A percentile compares a stretch with the other conserved stretches of the same genome.
These are phyloP conservation scores for Ascomycota sp. DNA, from an alignment of 2,329 filamentous ascomycete genomes.

Conservation along the genomic window DNA sequence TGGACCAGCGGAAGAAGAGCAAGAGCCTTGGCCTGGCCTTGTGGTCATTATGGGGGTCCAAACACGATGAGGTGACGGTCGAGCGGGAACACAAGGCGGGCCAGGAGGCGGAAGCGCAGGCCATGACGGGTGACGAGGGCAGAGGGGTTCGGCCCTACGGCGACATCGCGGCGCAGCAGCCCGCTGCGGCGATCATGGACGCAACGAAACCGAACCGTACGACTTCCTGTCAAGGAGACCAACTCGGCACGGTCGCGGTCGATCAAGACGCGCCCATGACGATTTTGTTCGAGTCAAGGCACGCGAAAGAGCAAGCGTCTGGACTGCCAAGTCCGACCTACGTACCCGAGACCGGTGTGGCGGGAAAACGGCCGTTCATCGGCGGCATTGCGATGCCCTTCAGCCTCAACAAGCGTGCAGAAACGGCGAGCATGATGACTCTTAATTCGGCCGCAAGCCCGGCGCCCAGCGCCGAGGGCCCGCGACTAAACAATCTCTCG, in stretches of 20 bases:
- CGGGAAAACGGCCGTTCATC: conserved; percentile 43
- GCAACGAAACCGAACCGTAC: conserved; percentile 15
- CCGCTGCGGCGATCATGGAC: conserved; percentile 5
- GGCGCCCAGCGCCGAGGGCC: conserved; percentile 8
- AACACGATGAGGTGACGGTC: conserved; percentile 63
- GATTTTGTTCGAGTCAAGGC: conserved; percentile 21
- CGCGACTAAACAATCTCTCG: conserved; percentile 1
- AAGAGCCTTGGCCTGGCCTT: conserved; percentile 60
- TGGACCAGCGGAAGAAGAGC: conserved; percentile 27
- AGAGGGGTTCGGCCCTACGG: conserved; percentile 20
- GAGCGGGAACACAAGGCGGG: conserved; percentile 33
- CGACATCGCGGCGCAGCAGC: conserved; percentile 19
- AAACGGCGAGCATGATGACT: conserved; percentile 52
- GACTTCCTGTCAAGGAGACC: conserved; percentile 29
- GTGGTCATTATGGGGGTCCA: conserved; percentile 78
- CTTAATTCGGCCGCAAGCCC: conserved; percentile 23
- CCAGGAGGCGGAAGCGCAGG: conserved; percentile 10
- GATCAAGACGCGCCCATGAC: conserved; percentile 22
- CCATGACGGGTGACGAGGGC: conserved; percentile 19
- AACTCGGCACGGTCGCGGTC: conserved; percentile 15
- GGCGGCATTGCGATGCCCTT: conserved; percentile 57
- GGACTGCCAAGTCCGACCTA: conserved; percentile 23
- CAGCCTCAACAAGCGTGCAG: conserved; percentile 40
- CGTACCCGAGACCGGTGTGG: conserved; percentile 25
- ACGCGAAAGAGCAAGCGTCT: conserved; percentile 16